Base-by-base conservation (phyloP, 1,139 yeast genomes). In the Yamadazyma conglobata region DNA sequence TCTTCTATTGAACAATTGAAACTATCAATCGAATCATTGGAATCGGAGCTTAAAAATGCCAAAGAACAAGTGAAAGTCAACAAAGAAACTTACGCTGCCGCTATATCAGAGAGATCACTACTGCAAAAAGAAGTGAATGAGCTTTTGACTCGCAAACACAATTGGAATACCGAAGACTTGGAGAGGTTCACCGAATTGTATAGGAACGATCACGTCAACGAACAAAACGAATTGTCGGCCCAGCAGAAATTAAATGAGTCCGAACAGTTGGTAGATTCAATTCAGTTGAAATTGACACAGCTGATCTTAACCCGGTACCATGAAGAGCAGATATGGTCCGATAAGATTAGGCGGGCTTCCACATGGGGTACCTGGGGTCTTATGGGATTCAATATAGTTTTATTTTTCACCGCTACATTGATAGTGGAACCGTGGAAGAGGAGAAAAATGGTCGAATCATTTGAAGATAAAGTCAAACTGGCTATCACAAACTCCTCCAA, bases 261-360 rank as follows among this genome's bases (percentile, higher is more conserved):
- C 2, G 98, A 93, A 46, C 57, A 54, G 13, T 55, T 54, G 32
- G 85, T 83, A 22, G 96, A 89, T 38, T 77, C 79, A 4, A 58
- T 82, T 6, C 93, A 84, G 43, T 69, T 77, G 27, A 74, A 72
- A 38, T 60, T 89, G 27, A 80, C 89, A 5, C 79, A 79, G 39
- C 80, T 86, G 45, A 91, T 93, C 20, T 66, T 89, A 46, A 79
- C 91, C 1, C 63, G 97, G 43, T 93, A 93, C 48, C 96, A 91
- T 42, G 98, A 93, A 51, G 99, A 93, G 49, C 98, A 93, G 57
- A 79, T 91, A 4, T 93, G 98, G 98, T 86, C 96, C 4, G 98
- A 93, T 57, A 89, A 89, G 55, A 91, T 91, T 38, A 66, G 98
- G 40, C 71, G 93, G 39, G 88, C 95, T 3, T 86, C 96, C 7